Percentiles rank a stretch among this genome's conserved stretches.
phyloP scores from a whole-genome alignment of 2,329 filamentous ascomycete species.

The Pseudogymnoascus sp. region DNA sequence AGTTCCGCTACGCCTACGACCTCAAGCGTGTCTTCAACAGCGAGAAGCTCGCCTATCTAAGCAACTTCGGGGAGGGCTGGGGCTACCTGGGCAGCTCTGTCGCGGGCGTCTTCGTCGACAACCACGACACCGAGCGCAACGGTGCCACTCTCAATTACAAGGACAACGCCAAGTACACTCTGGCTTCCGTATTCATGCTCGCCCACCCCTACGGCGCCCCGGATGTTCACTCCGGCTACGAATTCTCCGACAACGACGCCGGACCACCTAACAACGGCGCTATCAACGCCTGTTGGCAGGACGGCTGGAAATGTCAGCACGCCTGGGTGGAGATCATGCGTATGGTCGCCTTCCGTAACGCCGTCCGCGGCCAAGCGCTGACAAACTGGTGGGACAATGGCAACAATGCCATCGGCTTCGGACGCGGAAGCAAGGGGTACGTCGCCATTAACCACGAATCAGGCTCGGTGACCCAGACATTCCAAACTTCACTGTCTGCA shows the following conservation, averaged over 20 bases:
- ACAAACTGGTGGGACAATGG: slow-evolving; percentile 1
- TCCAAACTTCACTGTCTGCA: not conserved
- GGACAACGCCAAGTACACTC: not conserved
- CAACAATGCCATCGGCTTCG: not conserved
- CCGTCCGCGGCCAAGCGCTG: not conserved
- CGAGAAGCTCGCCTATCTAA: not conserved
- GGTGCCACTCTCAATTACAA: not conserved
- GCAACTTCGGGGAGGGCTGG: not conserved
- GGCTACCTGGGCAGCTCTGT: not conserved
- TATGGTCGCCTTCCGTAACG: not conserved
- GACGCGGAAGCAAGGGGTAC: not conserved
- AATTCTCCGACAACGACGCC: not conserved
- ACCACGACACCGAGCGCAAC: slow-evolving; percentile 1
- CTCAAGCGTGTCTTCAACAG: slow-evolving; percentile 2
- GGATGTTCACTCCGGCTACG: not conserved
- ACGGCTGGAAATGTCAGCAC: not conserved
- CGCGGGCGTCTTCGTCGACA: not conserved
- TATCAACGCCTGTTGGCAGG: not conserved
- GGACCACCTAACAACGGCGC: not conserved
- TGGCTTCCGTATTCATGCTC: not conserved
- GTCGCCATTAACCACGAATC: not conserved
- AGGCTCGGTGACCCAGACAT: not conserved
- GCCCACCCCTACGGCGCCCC: not conserved
- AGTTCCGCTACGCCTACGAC: not conserved
- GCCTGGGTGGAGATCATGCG: not conserved